Percentiles rank a stretch among this genome's conserved stretches.
Evolutionary conservation across 2,329 filamentous ascomycete species (phyloP).

Genomic region (Aspergillus novofumigatus): DNA sequence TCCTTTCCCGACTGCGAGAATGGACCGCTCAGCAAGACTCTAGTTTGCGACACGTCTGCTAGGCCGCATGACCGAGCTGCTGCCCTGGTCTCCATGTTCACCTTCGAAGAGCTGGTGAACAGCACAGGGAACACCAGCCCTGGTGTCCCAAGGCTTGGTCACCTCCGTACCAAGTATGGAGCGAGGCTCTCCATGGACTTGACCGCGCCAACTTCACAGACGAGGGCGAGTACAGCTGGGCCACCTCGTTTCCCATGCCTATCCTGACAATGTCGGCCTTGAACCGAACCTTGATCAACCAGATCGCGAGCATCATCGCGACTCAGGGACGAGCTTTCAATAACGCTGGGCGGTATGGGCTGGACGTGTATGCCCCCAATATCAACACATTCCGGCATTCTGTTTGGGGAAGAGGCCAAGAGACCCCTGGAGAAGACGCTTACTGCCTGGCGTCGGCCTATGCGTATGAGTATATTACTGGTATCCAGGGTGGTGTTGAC

Average conservation of each 20-base stretch:
- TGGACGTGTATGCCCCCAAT: conserved; percentile 53
- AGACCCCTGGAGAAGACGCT: conserved; percentile 58
- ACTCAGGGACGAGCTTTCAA: conserved; percentile 64
- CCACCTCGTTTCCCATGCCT: conserved; percentile 63
- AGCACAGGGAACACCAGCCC: conserved; percentile 47
- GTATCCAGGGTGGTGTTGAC: conserved; percentile 48
- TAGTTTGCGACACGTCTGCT: conserved; percentile 49
- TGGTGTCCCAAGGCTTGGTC: conserved; percentile 53
- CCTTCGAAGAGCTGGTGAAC: conserved; percentile 51
- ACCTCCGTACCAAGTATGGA: conserved; percentile 61
- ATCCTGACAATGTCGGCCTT: conserved; percentile 61
- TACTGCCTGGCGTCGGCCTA: conserved; percentile 47
- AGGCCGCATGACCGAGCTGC: conserved; percentile 39
- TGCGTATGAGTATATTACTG: conserved; percentile 51
- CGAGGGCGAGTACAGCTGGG: conserved; percentile 52
- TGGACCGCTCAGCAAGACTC: conserved; percentile 48
- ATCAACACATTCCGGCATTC: conserved; percentile 60
- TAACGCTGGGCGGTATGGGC: conserved; percentile 50
- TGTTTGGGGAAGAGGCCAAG: conserved; percentile 60
- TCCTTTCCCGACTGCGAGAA: conserved; percentile 50
- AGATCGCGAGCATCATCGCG: conserved; percentile 50
- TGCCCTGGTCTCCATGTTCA: conserved; percentile 50
- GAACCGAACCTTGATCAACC: conserved; percentile 57
- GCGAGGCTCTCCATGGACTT: conserved; percentile 57
- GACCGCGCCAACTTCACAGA: conserved; percentile 55